Evolutionary conservation across 768 basidiomycete genomes (phyloP).

Genomic region (Filobasidium floriforme): DNA sequence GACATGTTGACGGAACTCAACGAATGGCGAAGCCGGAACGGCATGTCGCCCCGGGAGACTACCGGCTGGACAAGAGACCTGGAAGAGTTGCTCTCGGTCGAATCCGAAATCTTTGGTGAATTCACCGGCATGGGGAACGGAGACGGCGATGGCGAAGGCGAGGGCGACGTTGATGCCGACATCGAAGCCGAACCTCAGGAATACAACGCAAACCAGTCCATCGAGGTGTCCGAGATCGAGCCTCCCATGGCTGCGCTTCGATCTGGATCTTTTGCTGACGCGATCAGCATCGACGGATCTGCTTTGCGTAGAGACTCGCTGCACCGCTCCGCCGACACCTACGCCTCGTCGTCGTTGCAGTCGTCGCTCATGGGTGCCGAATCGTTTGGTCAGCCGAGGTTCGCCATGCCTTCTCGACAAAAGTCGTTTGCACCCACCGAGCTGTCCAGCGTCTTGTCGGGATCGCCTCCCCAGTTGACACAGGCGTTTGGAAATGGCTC

Average conservation of each 20-base stretch:
- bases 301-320: constrained; percentile 23
- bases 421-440: constrained; percentile 5
- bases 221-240: background rate
- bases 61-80: constrained; percentile 37
- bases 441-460: background rate
- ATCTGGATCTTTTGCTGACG: constrained; percentile 5
- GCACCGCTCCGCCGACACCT: too few relatives aligned
- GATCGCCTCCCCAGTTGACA: constrained; percentile 5
- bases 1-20: constrained; percentile 83
- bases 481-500: background rate
- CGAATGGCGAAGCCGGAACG: constrained; percentile 77
- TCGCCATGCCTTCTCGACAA: constrained; percentile 1
- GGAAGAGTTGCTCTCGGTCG: constrained; percentile 39
- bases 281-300: constrained; percentile 21
- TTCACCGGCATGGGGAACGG: constrained; percentile 36
- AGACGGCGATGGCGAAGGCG: constrained; percentile 21
- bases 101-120: constrained; percentile 40
- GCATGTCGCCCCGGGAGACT: constrained; percentile 50
- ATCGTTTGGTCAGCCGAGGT: background rate
- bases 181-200: constrained; percentile 19
- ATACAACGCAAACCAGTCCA: constrained; percentile 1
- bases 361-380: constrained; percentile 14
- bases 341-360: constrained; percentile 19
- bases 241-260: constrained; percentile 10
- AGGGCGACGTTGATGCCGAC: constrained; percentile 17